Conservation (phyloP, 371 early-diverging fungal genomes). For the Rhizopus sp. region DNA sequence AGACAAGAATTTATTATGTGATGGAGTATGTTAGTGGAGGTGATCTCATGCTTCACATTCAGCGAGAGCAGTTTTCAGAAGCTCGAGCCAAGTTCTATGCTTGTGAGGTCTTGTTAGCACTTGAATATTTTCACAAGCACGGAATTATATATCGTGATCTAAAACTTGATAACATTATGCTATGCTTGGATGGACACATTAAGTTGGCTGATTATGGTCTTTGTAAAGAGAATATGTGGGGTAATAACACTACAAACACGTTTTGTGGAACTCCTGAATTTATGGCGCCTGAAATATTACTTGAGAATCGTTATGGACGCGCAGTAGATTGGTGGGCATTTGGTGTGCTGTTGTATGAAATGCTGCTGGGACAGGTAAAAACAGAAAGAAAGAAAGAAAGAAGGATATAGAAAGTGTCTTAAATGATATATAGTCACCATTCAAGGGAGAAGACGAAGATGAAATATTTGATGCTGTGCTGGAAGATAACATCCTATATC, state of each 20-base stretch:
- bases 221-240: constrained; percentile 94
- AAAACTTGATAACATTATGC: constrained; percentile 97
- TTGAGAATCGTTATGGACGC: constrained; percentile 88
- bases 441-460: constrained; percentile 90
- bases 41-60: constrained; percentile 98
- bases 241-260: constrained; percentile 81
- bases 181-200: constrained; percentile 94
- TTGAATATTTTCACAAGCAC: constrained; percentile 95
- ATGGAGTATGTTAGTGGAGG: constrained; percentile 99
- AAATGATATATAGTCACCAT: constrained; percentile 67
- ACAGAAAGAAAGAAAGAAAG: too few species aligned
- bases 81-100: constrained; percentile 95
- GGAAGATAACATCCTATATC: constrained; percentile 87
- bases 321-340: constrained; percentile 99
- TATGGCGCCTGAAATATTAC: constrained; percentile 98
- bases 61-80: constrained; percentile 84
- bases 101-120: constrained; percentile 93
- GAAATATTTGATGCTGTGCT: constrained; percentile 93
- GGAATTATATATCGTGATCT: constrained; percentile 98
- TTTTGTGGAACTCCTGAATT: constrained; percentile 99
- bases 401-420: background rate
- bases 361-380: constrained; percentile 81
- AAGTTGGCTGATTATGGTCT: constrained; percentile 99
- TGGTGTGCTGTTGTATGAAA: constrained; percentile 98
- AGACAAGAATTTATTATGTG: constrained; percentile 93